These are phyloP conservation scores for Monosporascus sp. DNA, from an alignment of 2,329 filamentous ascomycete genomes.

Conservation along the genomic window DNA sequence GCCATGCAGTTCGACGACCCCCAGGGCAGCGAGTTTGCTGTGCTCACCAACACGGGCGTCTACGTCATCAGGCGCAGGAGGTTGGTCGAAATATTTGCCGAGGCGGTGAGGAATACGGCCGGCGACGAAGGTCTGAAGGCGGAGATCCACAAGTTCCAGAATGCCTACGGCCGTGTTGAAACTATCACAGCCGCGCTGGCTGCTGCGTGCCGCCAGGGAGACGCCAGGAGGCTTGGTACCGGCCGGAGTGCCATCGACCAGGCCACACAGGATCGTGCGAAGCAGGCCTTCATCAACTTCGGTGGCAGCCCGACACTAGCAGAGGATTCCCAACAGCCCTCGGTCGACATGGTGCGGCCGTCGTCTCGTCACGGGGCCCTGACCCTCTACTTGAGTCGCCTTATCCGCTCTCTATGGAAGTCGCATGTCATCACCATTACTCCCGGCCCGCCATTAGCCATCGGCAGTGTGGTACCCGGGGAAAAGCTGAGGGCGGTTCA, in stretches of 20 bases:
- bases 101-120: slow-evolving; percentile 65
- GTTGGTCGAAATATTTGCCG: slow-evolving; percentile 87
- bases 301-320: slow-evolving; percentile 82
- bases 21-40: slow-evolving; percentile 70
- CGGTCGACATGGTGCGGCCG: slow-evolving; percentile 76
- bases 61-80: slow-evolving; percentile 79
- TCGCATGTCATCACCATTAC: slow-evolving; percentile 61
- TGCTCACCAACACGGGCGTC: slow-evolving; percentile 86
- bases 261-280: slow-evolving; percentile 76
- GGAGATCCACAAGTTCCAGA: slow-evolving; percentile 78
- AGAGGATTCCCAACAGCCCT: slow-evolving; percentile 67
- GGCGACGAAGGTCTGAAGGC: slow-evolving; percentile 76
- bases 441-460: slow-evolving; percentile 39
- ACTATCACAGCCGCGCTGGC: slow-evolving; percentile 86
- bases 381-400: slow-evolving; percentile 76
- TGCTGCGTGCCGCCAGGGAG: slow-evolving; percentile 89
- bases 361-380: slow-evolving; percentile 88
- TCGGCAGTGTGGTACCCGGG: slow-evolving; percentile 61
- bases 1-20: slow-evolving; percentile 90
- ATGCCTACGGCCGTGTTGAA: slow-evolving; percentile 80
- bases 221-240: slow-evolving; percentile 66
- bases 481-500: slow-evolving; percentile 72
- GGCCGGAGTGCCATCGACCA: slow-evolving; percentile 73
- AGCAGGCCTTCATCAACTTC: slow-evolving; percentile 84
- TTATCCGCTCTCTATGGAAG: slow-evolving; percentile 89